These are phyloP conservation scores for Micractinium conductrix DNA, from an alignment of 139 green algal species.

Conservation along the genomic window DNA sequence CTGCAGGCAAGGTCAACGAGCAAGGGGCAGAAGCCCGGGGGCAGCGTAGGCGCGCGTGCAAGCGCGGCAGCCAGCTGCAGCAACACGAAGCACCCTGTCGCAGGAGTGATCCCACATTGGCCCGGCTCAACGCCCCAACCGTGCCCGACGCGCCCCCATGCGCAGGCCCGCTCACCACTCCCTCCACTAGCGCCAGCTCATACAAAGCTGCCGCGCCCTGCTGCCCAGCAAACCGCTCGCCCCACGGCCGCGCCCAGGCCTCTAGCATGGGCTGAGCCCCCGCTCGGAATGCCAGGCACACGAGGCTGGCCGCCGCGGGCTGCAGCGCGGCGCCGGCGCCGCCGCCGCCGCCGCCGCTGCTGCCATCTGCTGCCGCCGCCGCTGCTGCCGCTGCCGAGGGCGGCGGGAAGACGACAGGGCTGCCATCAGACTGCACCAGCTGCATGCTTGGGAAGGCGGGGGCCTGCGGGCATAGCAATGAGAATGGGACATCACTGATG, in stretches of 20 bases:
- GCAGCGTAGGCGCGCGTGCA: not conserved
- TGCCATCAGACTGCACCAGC: not conserved
- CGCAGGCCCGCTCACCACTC: conserved; percentile 32
- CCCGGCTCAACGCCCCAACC: no score
- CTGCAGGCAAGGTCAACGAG: not conserved
- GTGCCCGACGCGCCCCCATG: no score
- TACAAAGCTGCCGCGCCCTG: not conserved
- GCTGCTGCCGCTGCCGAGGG: not conserved
- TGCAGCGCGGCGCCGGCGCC: not conserved
- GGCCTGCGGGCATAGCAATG: conserved; percentile 20
- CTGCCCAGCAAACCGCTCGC: conserved; percentile 16
- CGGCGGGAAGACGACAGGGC: not conserved
- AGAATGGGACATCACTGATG: no score
- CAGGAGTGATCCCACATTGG: not conserved
- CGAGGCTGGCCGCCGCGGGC: conserved; percentile 15
- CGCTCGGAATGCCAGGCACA: conserved; percentile 59
- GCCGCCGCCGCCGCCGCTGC: not conserved
- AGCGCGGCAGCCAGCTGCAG: not conserved
- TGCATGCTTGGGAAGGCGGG: conserved; percentile 38
- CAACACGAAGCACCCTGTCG: not conserved
- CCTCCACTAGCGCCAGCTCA: conserved; percentile 60
- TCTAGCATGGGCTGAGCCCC: conserved; percentile 58
- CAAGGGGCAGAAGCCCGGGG: not conserved
- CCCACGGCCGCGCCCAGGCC: conserved; percentile 40
- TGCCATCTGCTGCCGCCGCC: not conserved